Percentiles rank a stretch among this genome's conserved stretches.
phyloP scores from a whole-genome alignment of 2,329 filamentous ascomycete species.

The Fusarium incarnatum region DNA sequence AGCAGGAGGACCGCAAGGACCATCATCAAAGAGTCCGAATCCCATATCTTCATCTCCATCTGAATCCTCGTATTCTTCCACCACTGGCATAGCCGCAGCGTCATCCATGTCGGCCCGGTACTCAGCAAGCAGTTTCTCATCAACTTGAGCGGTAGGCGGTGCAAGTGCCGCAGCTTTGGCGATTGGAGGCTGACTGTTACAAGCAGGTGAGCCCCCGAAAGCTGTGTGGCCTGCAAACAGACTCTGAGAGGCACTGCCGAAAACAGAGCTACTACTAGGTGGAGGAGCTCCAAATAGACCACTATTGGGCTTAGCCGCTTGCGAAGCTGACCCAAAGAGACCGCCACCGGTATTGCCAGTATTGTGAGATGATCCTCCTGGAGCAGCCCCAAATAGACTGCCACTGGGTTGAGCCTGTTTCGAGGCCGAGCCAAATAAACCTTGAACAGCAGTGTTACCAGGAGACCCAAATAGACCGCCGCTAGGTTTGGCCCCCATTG shows the following conservation, averaged over 20 bases:
- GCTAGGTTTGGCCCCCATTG: background rate
- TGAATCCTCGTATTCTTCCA: background rate
- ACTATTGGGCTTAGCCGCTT: background rate
- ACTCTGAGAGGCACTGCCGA: background rate
- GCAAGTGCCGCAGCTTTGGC: background rate
- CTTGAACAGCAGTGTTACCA: background rate
- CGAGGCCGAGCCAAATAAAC: background rate
- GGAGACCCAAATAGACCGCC: background rate
- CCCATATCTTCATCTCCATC: constrained; percentile 11
- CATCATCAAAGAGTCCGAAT: background rate
- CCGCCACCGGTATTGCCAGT: too few relatives aligned
- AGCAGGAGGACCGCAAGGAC: background rate
- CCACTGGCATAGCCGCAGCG: constrained; percentile 3
- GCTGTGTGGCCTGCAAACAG: background rate
- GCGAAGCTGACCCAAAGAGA: background rate
- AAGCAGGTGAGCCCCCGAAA: background rate
- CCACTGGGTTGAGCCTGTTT: background rate
- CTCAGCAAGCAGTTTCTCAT: background rate
- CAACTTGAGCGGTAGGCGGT: background rate
- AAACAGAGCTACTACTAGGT: background rate
- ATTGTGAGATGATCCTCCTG: background rate
- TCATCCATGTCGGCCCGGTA: constrained; percentile 7
- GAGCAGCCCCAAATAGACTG: background rate
- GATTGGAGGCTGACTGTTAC: background rate
- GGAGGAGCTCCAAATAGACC: background rate